Evolutionary conservation across 1,139 yeast species (phyloP).

Genomic region (Lodderomyces parapsilosis): DNA sequence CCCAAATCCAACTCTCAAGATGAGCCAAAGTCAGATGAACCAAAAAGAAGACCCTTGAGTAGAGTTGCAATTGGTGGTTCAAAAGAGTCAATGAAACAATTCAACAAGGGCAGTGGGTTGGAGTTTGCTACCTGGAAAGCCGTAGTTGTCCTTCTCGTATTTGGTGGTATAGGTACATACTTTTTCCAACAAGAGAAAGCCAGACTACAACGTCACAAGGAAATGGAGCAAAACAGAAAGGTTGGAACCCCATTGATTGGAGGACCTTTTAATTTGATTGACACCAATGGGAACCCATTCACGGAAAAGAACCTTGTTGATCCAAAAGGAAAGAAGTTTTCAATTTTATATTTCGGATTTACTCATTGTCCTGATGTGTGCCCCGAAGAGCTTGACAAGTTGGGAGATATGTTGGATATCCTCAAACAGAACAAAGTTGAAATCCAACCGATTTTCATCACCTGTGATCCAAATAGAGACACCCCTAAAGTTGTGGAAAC

Average conservation of each 20-base stretch:
- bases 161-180: constrained; percentile 70
- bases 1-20: constrained; percentile 1
- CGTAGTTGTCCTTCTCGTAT: constrained; percentile 57
- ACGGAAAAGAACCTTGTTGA: constrained; percentile 77
- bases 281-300: constrained; percentile 67
- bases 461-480: constrained; percentile 96
- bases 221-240: constrained; percentile 82
- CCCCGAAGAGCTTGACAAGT: constrained; percentile 93
- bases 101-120: constrained; percentile 27
- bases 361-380: constrained; percentile 98
- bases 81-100: constrained; percentile 24
- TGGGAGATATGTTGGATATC: constrained; percentile 72
- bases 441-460: constrained; percentile 83
- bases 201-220: constrained; percentile 67
- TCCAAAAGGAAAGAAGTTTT: constrained; percentile 51
- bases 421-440: constrained; percentile 59
- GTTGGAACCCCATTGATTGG: constrained; percentile 93
- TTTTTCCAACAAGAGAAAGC: constrained; percentile 73
- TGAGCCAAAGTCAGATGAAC: constrained; percentile 4
- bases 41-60: constrained; percentile 43
- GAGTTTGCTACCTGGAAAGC: constrained; percentile 92
- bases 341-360: constrained; percentile 88
- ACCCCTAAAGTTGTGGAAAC: constrained; percentile 77
- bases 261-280: constrained; percentile 76
- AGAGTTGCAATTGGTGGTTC: constrained; percentile 49